Percentiles rank a stretch among this genome's conserved stretches.
Conservation (phyloP, 2,329 filamentous ascomycete genomes). For the Trichoderma cornu-damae region DNA sequence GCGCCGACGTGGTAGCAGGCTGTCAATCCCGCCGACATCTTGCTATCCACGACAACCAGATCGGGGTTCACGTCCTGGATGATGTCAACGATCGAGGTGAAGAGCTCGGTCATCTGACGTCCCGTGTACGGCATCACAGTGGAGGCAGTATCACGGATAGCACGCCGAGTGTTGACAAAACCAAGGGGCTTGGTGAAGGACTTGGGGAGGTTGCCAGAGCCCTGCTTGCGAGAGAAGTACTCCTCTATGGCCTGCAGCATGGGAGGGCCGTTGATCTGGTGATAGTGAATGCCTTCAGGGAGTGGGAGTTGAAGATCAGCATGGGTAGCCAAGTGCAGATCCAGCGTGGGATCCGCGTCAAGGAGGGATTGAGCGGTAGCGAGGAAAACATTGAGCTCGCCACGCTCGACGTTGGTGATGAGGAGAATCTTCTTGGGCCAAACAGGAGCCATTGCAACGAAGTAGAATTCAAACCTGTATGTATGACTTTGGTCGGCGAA, state of each 20-base stretch:
- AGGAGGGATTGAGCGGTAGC: constrained; percentile 40
- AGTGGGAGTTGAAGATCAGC: constrained; percentile 27
- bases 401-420: constrained; percentile 42
- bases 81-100: constrained; percentile 35
- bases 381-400: constrained; percentile 43
- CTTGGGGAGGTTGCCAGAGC: neutral
- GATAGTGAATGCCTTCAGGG: constrained; percentile 27
- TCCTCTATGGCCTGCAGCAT: constrained; percentile 19
- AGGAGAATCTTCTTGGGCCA: constrained; percentile 33
- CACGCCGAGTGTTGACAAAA: constrained; percentile 25
- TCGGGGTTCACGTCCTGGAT: constrained; percentile 36
- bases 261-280: constrained; percentile 24
- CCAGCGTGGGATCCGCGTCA: constrained; percentile 29
- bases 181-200: constrained; percentile 18
- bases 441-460: neutral
- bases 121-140: constrained; percentile 23
- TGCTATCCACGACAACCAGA: constrained; percentile 39
- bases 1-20: constrained; percentile 35
- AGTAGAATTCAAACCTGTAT: neutral
- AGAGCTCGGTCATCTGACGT: constrained; percentile 38
- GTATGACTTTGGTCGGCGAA: neutral
- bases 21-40: constrained; percentile 41
- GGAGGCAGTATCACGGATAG: constrained; percentile 32
- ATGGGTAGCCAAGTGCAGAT: constrained; percentile 44
- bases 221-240: neutral